These are phyloP conservation scores for Serendipita sp. DNA, from an alignment of 768 basidiomycete genomes.

Conservation along the genomic window DNA sequence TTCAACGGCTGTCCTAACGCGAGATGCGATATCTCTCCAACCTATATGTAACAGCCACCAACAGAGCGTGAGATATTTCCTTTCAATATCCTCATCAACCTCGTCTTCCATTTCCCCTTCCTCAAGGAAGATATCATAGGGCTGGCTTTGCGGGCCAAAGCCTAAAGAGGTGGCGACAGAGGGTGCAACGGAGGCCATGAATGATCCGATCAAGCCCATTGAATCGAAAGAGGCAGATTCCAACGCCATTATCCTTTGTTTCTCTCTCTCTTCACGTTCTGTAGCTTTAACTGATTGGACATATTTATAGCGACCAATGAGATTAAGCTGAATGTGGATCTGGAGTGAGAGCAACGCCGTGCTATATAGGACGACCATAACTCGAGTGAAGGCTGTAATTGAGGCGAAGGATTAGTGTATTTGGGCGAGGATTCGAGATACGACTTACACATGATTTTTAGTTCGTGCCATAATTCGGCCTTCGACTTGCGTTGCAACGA, in stretches of 20 bases:
- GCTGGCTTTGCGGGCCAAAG: conserved; percentile 26
- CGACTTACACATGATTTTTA: conserved; percentile 66
- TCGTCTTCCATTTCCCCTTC: conserved; percentile 18
- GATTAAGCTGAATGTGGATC: conserved; percentile 69
- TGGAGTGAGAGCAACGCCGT: conserved; percentile 74
- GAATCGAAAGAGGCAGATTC: neutral
- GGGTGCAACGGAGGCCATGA: neutral
- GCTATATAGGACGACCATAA: conserved; percentile 74
- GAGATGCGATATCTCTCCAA: conserved; percentile 68
- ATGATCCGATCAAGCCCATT: neutral
- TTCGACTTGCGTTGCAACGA: conserved; percentile 22
- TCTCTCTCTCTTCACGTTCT: conserved; percentile 23
- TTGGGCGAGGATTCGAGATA: neutral
- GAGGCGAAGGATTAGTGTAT: neutral
- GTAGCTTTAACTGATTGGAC: conserved; percentile 47
- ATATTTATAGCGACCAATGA: conserved; percentile 72
- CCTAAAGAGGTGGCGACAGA: neutral
- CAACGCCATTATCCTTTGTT: conserved; percentile 5
- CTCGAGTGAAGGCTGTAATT: conserved; percentile 62
- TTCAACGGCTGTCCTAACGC: conserved; percentile 59
- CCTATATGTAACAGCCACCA: conserved; percentile 92
- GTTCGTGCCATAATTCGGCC: conserved; percentile 79
- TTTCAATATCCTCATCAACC: conserved; percentile 48
- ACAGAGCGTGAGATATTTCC: conserved; percentile 66
- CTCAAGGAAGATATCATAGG: conserved; percentile 17